phyloP scores from a whole-genome alignment of 768 basidiomycete genomes.

The Tylopilus felleus region DNA sequence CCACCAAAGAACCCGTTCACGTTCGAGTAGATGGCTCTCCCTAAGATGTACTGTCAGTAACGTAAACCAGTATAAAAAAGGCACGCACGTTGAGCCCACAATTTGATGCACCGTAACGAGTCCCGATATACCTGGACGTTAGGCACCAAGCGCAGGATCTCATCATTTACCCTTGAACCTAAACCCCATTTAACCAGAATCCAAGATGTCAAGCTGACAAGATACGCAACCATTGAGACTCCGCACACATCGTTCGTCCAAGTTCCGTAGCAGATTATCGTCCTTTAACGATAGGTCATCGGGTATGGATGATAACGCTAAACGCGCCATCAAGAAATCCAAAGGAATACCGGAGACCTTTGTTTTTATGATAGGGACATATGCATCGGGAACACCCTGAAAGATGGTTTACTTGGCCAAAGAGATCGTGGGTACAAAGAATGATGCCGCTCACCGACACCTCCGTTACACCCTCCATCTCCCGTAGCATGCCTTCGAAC shows the following conservation, averaged over 20 bases:
- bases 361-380: conserved; percentile 90
- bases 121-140: conserved; percentile 94
- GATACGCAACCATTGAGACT: conserved; percentile 75
- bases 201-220: conserved; percentile 2
- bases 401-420: conserved; percentile 6
- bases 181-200: conserved; percentile 9
- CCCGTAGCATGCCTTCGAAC: conserved; percentile 85
- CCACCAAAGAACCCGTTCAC: conserved; percentile 97
- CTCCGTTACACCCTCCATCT: conserved; percentile 79
- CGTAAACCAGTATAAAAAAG: neutral
- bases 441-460: conserved; percentile 66
- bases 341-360: conserved; percentile 90
- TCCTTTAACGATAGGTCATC: conserved; percentile 89
- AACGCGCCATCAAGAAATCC: conserved; percentile 90
- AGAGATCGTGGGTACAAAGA: neutral
- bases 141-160: conserved; percentile 92
- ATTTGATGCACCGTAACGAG: conserved; percentile 90
- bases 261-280: conserved; percentile 85
- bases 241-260: conserved; percentile 93
- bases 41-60: conserved; percentile 39
- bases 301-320: conserved; percentile 83
- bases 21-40: conserved; percentile 95
- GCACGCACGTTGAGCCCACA: conserved; percentile 93
- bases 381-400: conserved; percentile 95
- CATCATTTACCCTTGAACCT: conserved; percentile 96